These are phyloP conservation scores for Rhizophora mangle DNA, from an alignment of 345 rosid species.

Conservation along the genomic window DNA sequence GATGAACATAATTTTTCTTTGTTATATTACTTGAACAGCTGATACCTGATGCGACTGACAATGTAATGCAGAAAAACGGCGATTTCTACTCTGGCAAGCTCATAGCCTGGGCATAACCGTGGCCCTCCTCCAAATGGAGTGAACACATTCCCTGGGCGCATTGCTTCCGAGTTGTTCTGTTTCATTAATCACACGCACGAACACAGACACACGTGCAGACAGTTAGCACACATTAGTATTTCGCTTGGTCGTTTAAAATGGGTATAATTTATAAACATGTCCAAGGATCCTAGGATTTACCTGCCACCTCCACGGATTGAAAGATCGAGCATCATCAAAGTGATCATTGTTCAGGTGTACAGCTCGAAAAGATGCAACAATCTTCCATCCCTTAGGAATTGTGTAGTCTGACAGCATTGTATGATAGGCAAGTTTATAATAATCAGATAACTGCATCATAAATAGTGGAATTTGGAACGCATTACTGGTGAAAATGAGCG, in stretches of 20 bases:
- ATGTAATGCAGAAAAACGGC: conserved; percentile 31
- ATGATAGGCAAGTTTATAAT: background rate
- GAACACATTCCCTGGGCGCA: conserved; percentile 31
- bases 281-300: conserved; percentile 7
- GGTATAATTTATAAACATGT: too few relatives aligned
- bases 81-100: conserved; percentile 34
- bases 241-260: background rate
- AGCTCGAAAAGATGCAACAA: conserved; percentile 88
- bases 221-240: background rate
- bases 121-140: conserved; percentile 39
- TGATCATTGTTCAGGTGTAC: conserved; percentile 77
- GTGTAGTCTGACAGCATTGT: conserved; percentile 51
- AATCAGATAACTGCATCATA: background rate
- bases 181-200: background rate
- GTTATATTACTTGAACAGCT: background rate
- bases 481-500: too few relatives aligned
- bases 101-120: conserved; percentile 35
- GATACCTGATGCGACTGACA: conserved; percentile 31
- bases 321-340: conserved; percentile 86
- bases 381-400: conserved; percentile 95
- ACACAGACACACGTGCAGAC: too few relatives aligned
- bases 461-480: too few relatives aligned
- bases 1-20: too few relatives aligned
- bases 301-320: conserved; percentile 98
- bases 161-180: conserved; percentile 48